These are phyloP conservation scores for Carex arenaria DNA, from an alignment of 202 grass and related monocot species.

Conservation along the genomic window DNA sequence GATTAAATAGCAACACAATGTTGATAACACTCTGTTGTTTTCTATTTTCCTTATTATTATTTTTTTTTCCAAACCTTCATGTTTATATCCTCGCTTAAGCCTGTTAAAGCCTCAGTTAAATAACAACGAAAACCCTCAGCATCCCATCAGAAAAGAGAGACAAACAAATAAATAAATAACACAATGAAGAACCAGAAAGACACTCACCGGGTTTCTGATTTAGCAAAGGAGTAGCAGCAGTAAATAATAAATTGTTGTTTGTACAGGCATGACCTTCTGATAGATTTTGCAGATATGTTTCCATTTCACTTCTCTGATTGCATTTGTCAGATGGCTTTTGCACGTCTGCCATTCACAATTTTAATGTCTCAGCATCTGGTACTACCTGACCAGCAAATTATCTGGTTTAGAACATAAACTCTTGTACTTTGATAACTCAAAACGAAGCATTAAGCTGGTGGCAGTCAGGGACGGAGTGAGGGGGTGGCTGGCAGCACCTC, in stretches of 20 bases:
- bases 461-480: not conserved
- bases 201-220: constrained; percentile 14
- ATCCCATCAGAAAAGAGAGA: not conserved
- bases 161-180: not conserved
- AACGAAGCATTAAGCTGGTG: not conserved
- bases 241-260: not conserved
- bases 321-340: not conserved
- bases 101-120: not conserved
- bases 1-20: not conserved
- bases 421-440: not conserved
- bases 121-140: not conserved
- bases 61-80: not conserved
- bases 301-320: not conserved
- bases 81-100: not conserved
- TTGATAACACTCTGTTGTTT: not conserved
- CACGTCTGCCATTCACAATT: not conserved
- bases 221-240: not conserved
- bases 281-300: not conserved
- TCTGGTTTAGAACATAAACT: not conserved
- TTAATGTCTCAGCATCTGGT: not conserved
- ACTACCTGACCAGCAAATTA: not conserved
- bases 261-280: not conserved
- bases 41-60: not conserved
- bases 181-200: not conserved
- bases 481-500: no score